These are phyloP conservation scores for Penicillium decumbens DNA, from an alignment of 2,329 filamentous ascomycete species.

Conservation along the genomic window DNA sequence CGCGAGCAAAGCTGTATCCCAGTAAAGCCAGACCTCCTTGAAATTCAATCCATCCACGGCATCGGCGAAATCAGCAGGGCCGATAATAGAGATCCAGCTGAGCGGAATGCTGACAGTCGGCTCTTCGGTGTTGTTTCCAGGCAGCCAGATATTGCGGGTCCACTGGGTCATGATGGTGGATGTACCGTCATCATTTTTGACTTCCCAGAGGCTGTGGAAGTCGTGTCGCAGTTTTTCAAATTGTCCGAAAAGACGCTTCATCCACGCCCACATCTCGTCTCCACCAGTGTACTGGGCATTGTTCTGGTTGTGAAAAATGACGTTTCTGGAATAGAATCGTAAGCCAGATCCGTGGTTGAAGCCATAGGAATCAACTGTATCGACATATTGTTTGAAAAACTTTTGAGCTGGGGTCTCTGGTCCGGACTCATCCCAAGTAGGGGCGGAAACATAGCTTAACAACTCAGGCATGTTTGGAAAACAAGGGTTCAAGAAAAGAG, in stretches of 20 bases:
- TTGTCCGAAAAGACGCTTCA: conserved; percentile 13
- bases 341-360: conserved; percentile 9
- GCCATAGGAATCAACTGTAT: conserved; percentile 7
- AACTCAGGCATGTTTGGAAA: conserved; percentile 7
- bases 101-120: conserved; percentile 7
- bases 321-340: conserved; percentile 5
- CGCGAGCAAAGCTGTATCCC: conserved; percentile 5
- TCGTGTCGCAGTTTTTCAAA: conserved; percentile 10
- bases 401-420: conserved; percentile 8
- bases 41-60: conserved; percentile 5
- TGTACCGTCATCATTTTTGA: conserved; percentile 6
- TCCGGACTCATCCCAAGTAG: conserved; percentile 1
- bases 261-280: conserved; percentile 13
- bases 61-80: conserved; percentile 1
- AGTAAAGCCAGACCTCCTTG: conserved; percentile 8
- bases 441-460: conserved; percentile 4
- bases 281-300: conserved; percentile 11
- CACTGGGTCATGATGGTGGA: conserved; percentile 3
- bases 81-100: conserved; percentile 6
- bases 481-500: not conserved
- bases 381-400: conserved; percentile 10
- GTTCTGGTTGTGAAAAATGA: conserved; percentile 10
- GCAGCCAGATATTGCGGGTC: conserved; percentile 7
- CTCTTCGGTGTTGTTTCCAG: conserved; percentile 2
- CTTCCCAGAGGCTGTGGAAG: conserved; percentile 5